Evolutionary conservation across 140 eudicot genomes (phyloP), one percentile per base, ranked within the genome.

Genomic region (Eryngium alpinum): DNA sequence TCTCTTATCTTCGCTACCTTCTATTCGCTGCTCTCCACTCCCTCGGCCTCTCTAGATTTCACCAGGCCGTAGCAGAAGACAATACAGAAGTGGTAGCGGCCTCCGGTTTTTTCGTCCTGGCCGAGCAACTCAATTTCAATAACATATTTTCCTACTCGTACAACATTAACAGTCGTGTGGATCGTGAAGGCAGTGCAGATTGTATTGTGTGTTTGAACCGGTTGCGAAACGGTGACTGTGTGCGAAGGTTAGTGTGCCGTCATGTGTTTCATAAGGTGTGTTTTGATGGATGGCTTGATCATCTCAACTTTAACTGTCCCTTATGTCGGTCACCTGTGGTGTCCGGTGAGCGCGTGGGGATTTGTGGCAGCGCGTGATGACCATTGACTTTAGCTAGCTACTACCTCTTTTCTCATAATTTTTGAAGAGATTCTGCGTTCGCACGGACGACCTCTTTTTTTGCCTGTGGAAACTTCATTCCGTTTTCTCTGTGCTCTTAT

Each of bases 221-320:
- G 60, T 53, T 94, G 10, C 70, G 27, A 9, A 87, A 92, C 14
- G 98, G 98, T 0, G 97, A 91, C 10, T 83, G 33, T 59, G 93
- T 94, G 82, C 92, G 96, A 44, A 87, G 83, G 88, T 67, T 94
- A 10, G 83, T 87, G 19, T 94, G 98, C 85, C 78, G 83, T 17
- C 98, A 94, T 78, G 96, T 92, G 17, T 94, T 94, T 74, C 98
- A 94, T 43, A 91, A 87, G 86, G 88, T 86, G 31, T 94, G 98
- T 52, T 83, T 94, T 28, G 98, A 94, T 52, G 96, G 98, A 0
- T 94, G 98, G 97, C 90, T 94, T 27, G 89, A 83, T 59, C 91
- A 85, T 22, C 84, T 90, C 38, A 87, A 92, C 83, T 89, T 91
- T 79, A 89, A 73, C 66, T 94, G 98, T 53, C 98, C 98, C 19